Evolutionary conservation across 2,329 filamentous ascomycete genomes (phyloP), one percentile per base, ranked within the genome.

Genomic region (Bipolaris sorokiniana): DNA sequence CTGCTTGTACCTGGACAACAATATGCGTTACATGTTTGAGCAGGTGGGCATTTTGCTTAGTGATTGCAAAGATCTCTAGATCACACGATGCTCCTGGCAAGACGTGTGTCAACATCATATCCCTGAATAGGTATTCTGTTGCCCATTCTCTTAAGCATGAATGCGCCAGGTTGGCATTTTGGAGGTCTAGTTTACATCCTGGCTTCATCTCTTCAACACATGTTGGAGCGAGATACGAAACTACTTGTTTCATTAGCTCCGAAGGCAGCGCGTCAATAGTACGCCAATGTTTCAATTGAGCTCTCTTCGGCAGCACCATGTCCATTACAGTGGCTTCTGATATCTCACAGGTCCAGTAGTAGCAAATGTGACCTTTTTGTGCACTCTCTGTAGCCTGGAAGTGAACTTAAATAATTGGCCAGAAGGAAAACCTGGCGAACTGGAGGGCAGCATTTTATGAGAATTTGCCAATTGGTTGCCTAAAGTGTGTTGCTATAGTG

Each of bases 121-220:
- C 59, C 7, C 51, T 49, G 42, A 66, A 66, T 34, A 66, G 26
- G 46, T 56, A 62, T 38, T 64, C 58, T 10, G 59, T 51, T 1
- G 57, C 57, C 58, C 61, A 64, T 56, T 65, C 59, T 37, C 50
- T 58, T 6, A 68, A 51, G 36, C 63, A 66, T 2, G 45, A 46
- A 28, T 64, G 61, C 3, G 62, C 55, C 5, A 60, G 36, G 51
- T 65, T 67, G 10, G 62, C 64, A 37, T 58, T 67, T 46, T 63
- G 57, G n/a, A 64, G 52, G 37, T 59, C 50, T 7, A 37, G 40
- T 22, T 65, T 63, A 20, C 40, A 56, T 48, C 57, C 54, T 38
- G 48, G 57, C 15, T 36, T 47, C 33, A 59, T 44, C 10, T 48
- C 7, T 23, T 47, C 26, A 13, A 42, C 47, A 10, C 51, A 45